Evolutionary conservation across 225 moss, liverwort and hornwort species (phyloP), one percentile per base, ranked within the genome.

Genomic region (Polytrichum formosum): DNA sequence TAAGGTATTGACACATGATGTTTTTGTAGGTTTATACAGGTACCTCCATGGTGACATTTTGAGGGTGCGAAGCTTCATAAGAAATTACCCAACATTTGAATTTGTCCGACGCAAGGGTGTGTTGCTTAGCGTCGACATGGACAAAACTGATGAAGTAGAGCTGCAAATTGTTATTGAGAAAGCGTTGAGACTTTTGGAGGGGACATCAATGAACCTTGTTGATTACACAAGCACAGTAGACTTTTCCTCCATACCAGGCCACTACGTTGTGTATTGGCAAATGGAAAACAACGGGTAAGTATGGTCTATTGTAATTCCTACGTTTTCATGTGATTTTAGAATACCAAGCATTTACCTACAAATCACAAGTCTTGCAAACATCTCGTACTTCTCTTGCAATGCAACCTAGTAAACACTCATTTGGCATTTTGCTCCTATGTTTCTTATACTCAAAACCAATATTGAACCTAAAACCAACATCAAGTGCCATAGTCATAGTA

Each of bases 61-160:
- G 19, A 86, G 86, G 76, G 82, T 92, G 71, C 89, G 88, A 61
- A 76, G 88, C 28, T 93, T 85, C 67, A 83, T 82, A 65, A 94
- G 87, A 61, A 67, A 78, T 2, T 31, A 81, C 21, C 94, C 91
- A 20, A 74, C 75, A 25, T 83, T 85, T 13, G 83, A 88, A 58
- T 90, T 89, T 61, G 81, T 92, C 55, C 80, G 85, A 53, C 83
- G 92, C 59, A 90, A 80, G 73, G 85, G 74, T 56, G 83, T 80
- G 53, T 72, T 92, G 59, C 89, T 93, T 2, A 87, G 84, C 53
- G 63, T 92, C 59, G 87, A 86, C 74, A 54, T 68, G 0, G 89
- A 92, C 35, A 97, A 92, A 67, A 91, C 89, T 5, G 92, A 97
- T 31, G 94, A 92, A 69, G 79, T 72, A n/a, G 91, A 92, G 63